Evolutionary conservation across 208 protist species (phyloP).

Genomic region (Leishmania arabica): DNA sequence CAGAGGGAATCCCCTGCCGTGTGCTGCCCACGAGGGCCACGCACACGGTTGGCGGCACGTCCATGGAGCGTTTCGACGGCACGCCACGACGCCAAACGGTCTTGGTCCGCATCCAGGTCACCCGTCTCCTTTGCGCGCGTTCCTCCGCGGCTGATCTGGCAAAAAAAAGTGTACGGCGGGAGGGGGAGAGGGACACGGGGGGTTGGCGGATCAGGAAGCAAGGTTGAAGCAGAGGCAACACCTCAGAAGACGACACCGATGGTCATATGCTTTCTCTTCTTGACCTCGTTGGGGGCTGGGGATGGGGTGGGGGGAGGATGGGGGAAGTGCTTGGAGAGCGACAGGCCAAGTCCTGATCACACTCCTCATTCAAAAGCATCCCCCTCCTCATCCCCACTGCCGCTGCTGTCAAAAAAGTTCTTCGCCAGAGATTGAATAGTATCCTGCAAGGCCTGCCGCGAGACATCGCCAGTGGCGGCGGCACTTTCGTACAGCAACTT

Average conservation of each 20-base stretch:
- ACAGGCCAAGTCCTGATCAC: not conserved
- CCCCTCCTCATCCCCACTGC: not conserved
- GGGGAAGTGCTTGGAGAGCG: not conserved
- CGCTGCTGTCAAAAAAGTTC: conserved; percentile 29
- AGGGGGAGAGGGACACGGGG: not conserved
- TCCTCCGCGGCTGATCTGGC: not conserved
- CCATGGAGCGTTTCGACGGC: not conserved
- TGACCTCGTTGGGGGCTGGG: not conserved
- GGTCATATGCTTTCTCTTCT: not conserved
- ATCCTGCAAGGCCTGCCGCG: conserved; percentile 42
- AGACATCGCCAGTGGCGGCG: conserved; percentile 42
- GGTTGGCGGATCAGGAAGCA: not conserved
- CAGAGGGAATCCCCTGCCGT: not conserved
- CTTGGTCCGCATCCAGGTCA: not conserved
- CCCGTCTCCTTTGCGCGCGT: not conserved
- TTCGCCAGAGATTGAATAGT: conserved; percentile 38
- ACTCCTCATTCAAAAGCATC: conserved; percentile 7
- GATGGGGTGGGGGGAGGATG: not conserved
- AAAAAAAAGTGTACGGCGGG: not conserved
- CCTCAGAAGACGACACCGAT: not conserved
- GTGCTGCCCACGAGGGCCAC: not conserved
- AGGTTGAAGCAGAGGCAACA: not conserved
- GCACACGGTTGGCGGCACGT: not conserved
- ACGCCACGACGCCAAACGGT: not conserved
- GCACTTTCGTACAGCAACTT: conserved; percentile 57